A percentile compares a stretch with the other conserved stretches of the same genome.
phyloP scores from a whole-genome alignment of 257 asterid genomes.

The Solanum phureja region DNA sequence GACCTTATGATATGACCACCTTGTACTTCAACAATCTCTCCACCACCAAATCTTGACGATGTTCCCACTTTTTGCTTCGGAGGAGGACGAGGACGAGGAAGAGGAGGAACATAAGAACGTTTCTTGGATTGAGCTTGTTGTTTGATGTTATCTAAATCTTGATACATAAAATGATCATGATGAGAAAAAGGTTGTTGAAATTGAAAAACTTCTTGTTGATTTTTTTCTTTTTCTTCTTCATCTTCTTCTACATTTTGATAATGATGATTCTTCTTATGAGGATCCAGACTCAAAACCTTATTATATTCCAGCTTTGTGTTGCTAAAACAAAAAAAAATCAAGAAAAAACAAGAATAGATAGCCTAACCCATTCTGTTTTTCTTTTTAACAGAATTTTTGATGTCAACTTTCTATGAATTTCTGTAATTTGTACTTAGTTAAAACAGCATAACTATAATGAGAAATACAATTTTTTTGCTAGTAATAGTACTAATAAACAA shows the following conservation, averaged over 20 bases:
- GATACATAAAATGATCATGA: constrained; percentile 3
- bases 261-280: constrained; percentile 36
- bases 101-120: constrained; percentile 18
- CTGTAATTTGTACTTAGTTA: constrained; percentile 5
- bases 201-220: constrained; percentile 13
- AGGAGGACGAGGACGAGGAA: constrained; percentile 12
- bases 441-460: constrained; percentile 7
- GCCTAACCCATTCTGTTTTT: constrained; percentile 59
- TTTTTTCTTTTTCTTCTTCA: constrained; percentile 17
- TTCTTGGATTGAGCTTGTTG: constrained; percentile 26
- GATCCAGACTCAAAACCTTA: constrained; percentile 82
- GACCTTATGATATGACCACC: constrained; percentile 99
- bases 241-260: constrained; percentile 15
- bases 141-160: background rate
- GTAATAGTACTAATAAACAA: background rate
- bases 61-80: constrained; percentile 28
- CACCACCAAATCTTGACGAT: constrained; percentile 44
- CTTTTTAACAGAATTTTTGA: constrained; percentile 19
- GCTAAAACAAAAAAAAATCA: background rate
- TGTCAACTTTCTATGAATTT: background rate
- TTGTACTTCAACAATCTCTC: constrained; percentile 88
- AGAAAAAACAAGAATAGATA: background rate
- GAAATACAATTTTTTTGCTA: background rate
- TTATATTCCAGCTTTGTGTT: background rate
- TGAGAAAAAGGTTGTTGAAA: background rate